Percentiles rank a stretch among this genome's conserved stretches.
These are phyloP conservation scores for Arthroderma sp. DNA, from an alignment of 2,329 filamentous ascomycete genomes.

Conservation along the genomic window DNA sequence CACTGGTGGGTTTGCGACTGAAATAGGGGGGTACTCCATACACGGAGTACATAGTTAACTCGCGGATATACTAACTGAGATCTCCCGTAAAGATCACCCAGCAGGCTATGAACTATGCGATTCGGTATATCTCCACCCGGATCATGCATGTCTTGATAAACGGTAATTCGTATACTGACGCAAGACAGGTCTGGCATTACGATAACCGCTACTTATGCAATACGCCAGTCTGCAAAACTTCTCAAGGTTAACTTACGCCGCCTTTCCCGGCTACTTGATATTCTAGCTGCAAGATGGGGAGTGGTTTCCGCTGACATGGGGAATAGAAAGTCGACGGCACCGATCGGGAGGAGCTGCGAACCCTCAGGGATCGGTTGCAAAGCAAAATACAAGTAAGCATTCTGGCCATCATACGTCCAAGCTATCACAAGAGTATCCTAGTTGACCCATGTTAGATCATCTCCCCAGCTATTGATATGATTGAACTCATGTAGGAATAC, in stretches of 20 bases:
- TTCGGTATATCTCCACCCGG: constrained; percentile 39
- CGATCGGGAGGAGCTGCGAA: constrained; percentile 57
- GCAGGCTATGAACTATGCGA: constrained; percentile 86
- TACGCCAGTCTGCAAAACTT: constrained; percentile 66
- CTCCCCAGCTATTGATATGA: constrained; percentile 80
- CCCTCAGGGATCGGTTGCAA: constrained; percentile 62
- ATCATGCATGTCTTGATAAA: background rate
- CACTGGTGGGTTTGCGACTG: background rate
- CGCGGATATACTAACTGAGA: background rate
- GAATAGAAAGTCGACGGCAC: constrained; percentile 55
- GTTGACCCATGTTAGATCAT: constrained; percentile 49
- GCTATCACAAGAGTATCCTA: constrained; percentile 3
- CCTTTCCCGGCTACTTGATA: background rate
- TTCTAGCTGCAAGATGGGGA: too few species aligned
- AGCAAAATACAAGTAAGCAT: constrained; percentile 65
- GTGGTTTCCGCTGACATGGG: background rate
- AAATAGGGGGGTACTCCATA: too few species aligned
- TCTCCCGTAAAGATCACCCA: constrained; percentile 44
- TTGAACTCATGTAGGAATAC: constrained; percentile 63
- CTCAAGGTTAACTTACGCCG: constrained; percentile 44
- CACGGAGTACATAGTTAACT: too few species aligned
- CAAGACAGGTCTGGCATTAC: constrained; percentile 57
- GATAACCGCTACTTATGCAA: constrained; percentile 73
- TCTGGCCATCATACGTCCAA: background rate
- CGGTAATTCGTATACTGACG: background rate